These are phyloP conservation scores for Paecilomyces sp. DNA, from an alignment of 2,329 filamentous ascomycete genomes.

Conservation along the genomic window DNA sequence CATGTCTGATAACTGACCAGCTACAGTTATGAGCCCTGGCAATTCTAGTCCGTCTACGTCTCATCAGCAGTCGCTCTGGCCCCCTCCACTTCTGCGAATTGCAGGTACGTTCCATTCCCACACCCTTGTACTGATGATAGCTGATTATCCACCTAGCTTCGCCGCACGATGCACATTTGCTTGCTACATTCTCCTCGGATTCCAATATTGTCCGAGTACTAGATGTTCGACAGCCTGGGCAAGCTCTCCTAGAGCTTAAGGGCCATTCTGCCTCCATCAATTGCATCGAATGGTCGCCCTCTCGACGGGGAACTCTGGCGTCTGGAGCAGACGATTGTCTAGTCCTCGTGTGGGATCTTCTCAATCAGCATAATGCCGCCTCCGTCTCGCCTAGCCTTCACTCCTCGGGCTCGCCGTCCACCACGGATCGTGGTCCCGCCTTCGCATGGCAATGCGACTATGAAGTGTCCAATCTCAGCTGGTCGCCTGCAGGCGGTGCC, in stretches of 20 bases:
- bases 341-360: constrained; percentile 88
- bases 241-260: constrained; percentile 85
- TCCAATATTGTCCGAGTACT: constrained; percentile 89
- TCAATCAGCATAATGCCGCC: constrained; percentile 56
- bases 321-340: constrained; percentile 88
- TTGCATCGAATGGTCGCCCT: constrained; percentile 92
- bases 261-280: constrained; percentile 82
- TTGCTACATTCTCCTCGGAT: constrained; percentile 95
- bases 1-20: constrained; percentile 2
- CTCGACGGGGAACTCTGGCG: constrained; percentile 76
- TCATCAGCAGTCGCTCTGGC: constrained; percentile 48
- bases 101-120: constrained; percentile 25
- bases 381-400: constrained; percentile 34
- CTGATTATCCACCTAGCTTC: constrained; percentile 52
- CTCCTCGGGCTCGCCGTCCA: constrained; percentile 19
- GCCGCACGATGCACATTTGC: constrained; percentile 87
- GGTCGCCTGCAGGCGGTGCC: constrained; percentile 36
- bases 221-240: constrained; percentile 91
- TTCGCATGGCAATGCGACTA: constrained; percentile 41
- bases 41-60: constrained; percentile 65
- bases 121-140: neutral
- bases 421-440: constrained; percentile 36
- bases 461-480: constrained; percentile 41
- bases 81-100: constrained; percentile 47
- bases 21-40: constrained; percentile 40